Base-by-base conservation (phyloP, 257 asterid genomes). In the Leonotis leonurus region DNA sequence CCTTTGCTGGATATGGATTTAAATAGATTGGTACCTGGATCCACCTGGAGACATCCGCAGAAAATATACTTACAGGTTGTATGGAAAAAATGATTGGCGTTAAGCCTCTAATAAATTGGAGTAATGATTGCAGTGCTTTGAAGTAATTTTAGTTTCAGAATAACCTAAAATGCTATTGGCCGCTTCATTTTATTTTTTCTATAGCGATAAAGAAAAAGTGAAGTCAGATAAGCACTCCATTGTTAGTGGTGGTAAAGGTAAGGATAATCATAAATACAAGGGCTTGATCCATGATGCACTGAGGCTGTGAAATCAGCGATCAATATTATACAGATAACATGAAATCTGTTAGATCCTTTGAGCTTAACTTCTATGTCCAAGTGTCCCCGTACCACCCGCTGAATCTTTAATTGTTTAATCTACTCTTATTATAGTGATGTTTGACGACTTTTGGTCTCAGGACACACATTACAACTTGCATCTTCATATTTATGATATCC, bases 61-160 rank as follows among this genome's bases (percentile, higher is more conserved):
- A 89, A 89, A 82, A 85, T 89, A 74, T 78, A 70, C 77, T 81
- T 89, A 70, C 97, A 89, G 99, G 99, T 89, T 26, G 81, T 74
- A 73, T 67, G 35, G 55, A 20, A 20, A 33, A 60, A 32, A 16
- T 9, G 57, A 16, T 41, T 64, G 49, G 55, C 64, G 62, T 61
- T 32, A 12, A 43, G 58, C 62, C 12, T 66, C 9, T 43, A 37
- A 35, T 64, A 22, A 46, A 14, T 14, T 16, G 52, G 22, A 67
- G 10, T 43, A 54, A 65, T 37, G 26, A 45, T 48, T 26, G 14
- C 8, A 6, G 20, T 21, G 4, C 65, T 14, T 46, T 14, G 39
- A 39, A 48, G 33, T 21, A 21, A 52, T 27, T 49, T 64, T 5
- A 18, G 29, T 29, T 69, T 43, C 12, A 33, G 17, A 35, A 33